Evolutionary conservation across 129 eudicot genomes (phyloP).

Genomic region (Rutidosis leptorrhynchoides): DNA sequence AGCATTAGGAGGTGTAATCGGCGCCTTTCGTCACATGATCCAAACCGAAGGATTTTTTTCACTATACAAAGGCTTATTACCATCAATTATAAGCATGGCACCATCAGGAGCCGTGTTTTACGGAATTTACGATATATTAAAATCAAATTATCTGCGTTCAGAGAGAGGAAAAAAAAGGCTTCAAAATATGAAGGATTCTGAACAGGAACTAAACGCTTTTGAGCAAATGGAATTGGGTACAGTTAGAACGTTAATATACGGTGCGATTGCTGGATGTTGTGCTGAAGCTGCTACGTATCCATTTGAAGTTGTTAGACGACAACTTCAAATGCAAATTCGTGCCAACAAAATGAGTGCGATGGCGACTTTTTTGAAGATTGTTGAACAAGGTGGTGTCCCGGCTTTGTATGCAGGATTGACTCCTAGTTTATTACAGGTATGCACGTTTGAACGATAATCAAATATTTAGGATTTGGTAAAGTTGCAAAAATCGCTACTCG

Average conservation of each 20-base stretch:
- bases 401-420: slow-evolving; percentile 90
- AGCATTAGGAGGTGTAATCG: slow-evolving; percentile 88
- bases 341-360: slow-evolving; percentile 74
- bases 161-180: slow-evolving; percentile 78
- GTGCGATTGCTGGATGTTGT: slow-evolving; percentile 96
- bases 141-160: slow-evolving; percentile 77
- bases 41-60: slow-evolving; percentile 93
- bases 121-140: slow-evolving; percentile 86
- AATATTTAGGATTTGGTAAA: not conserved
- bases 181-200: slow-evolving; percentile 67
- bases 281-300: slow-evolving; percentile 99
- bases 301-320: slow-evolving; percentile 97
- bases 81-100: slow-evolving; percentile 94
- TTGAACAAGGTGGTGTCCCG: slow-evolving; percentile 88
- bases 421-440: slow-evolving; percentile 95
- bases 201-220: slow-evolving; percentile 64
- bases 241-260: slow-evolving; percentile 71
- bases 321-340: slow-evolving; percentile 92
- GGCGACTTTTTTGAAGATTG: slow-evolving; percentile 70
- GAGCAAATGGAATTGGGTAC: slow-evolving; percentile 93
- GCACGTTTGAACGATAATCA: not conserved
- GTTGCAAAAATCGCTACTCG: too few relatives aligned
- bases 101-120: slow-evolving; percentile 98
- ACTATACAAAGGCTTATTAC: slow-evolving; percentile 83
- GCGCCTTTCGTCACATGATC: slow-evolving; percentile 78